Evolutionary conservation across 2,329 filamentous ascomycete species (phyloP).

Genomic region (Reticulascus tulasneorum): DNA sequence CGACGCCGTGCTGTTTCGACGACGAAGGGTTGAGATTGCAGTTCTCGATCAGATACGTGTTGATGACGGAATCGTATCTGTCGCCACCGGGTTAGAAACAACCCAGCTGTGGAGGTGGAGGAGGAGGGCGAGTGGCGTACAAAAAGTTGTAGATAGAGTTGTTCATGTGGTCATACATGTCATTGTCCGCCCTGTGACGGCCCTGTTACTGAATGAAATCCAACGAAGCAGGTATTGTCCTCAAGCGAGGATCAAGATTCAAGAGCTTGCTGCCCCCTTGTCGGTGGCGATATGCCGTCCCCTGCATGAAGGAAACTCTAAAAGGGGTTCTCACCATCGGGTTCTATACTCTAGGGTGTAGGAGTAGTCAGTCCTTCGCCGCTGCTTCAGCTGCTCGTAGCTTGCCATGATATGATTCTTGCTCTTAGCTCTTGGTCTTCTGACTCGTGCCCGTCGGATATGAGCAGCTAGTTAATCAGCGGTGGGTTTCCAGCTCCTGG

Average conservation of each 20-base stretch:
- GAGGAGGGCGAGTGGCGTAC: conserved; percentile 31
- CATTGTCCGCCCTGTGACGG: conserved; percentile 74
- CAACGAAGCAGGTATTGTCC: no score
- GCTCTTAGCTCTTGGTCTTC: no score
- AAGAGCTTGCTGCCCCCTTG: not conserved
- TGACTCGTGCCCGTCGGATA: no score
- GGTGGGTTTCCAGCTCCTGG: no score
- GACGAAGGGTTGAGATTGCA: conserved; percentile 69
- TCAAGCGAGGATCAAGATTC: not conserved
- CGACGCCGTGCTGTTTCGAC: conserved; percentile 72
- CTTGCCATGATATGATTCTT: conserved; percentile 6
- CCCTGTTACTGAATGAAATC: conserved; percentile 10
- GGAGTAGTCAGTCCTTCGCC: conserved; percentile 68
- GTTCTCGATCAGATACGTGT: conserved; percentile 77
- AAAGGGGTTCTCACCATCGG: conserved; percentile 67
- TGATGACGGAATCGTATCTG: conserved; percentile 85
- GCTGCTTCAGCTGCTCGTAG: conserved; percentile 47
- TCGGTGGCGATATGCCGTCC: no score
- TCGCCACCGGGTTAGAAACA: conserved; percentile 3
- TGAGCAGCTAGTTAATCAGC: no score
- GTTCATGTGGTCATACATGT: conserved; percentile 94
- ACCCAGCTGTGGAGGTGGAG: not conserved
- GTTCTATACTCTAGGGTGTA: conserved; percentile 81
- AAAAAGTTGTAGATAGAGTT: conserved; percentile 83
- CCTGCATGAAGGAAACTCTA: no score